phyloP scores from a whole-genome alignment of 2,329 filamentous ascomycete species.

The Curvularia verruculosa region DNA sequence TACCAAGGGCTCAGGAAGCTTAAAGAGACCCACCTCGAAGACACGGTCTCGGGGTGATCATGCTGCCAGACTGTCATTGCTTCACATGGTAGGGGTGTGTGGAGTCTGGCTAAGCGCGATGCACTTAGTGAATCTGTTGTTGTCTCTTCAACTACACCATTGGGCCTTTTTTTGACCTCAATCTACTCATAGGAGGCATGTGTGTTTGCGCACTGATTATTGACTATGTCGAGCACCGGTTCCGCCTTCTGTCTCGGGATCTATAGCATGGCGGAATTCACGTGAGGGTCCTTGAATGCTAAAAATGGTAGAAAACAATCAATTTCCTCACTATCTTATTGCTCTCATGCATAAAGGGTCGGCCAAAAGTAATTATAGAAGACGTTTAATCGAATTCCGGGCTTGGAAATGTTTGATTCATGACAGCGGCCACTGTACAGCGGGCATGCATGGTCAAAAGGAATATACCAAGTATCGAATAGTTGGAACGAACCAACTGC shows the following conservation, averaged over 20 bases:
- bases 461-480: not conserved
- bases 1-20: conserved; percentile 5
- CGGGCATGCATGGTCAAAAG: not conserved
- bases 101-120: not conserved
- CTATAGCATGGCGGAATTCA: too few species aligned
- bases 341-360: not conserved
- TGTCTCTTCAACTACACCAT: too few species aligned
- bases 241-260: too few species aligned
- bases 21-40: conserved; percentile 2
- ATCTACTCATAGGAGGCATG: not conserved
- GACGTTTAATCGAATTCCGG: not conserved
- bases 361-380: not conserved
- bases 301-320: not conserved
- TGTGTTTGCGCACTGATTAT: not conserved
- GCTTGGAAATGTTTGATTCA: not conserved
- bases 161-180: not conserved
- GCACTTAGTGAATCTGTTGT: not conserved
- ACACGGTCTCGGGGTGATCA: not conserved
- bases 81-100: not conserved
- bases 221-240: not conserved
- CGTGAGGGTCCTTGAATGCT: too few species aligned
- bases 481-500: not conserved
- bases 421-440: not conserved
- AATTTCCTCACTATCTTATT: not conserved
- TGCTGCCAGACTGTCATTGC: not conserved